Percentiles rank a stretch among this genome's conserved stretches.
phyloP scores from a whole-genome alignment of 1,284 basidiomycete genomes.

The Ceratobasidium sp. region DNA sequence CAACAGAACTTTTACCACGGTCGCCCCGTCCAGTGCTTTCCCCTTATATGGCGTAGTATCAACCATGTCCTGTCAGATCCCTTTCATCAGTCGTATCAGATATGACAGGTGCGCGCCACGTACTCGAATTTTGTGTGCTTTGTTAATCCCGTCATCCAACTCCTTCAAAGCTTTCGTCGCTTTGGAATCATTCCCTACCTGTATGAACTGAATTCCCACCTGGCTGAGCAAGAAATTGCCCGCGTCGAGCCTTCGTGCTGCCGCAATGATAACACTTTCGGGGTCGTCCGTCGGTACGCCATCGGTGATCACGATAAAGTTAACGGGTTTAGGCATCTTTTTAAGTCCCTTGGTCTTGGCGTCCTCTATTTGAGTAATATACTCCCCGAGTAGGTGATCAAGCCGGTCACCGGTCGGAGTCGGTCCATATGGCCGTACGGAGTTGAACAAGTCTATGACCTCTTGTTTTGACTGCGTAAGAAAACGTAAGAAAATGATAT shows the following conservation, averaged over 20 bases:
- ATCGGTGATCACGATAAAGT: slow-evolving; percentile 74
- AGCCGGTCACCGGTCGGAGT: slow-evolving; percentile 69
- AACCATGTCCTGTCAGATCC: slow-evolving; percentile 61
- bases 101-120: slow-evolving; percentile 37
- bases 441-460: slow-evolving; percentile 63
- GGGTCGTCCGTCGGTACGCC: slow-evolving; percentile 62
- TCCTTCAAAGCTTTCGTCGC: slow-evolving; percentile 64
- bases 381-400: slow-evolving; percentile 64
- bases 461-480: slow-evolving; percentile 44
- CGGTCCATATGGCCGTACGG: slow-evolving; percentile 62
- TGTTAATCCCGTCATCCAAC: slow-evolving; percentile 66
- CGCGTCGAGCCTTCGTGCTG: slow-evolving; percentile 55
- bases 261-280: slow-evolving; percentile 54
- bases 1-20: slow-evolving; percentile 65
- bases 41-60: slow-evolving; percentile 62
- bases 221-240: slow-evolving; percentile 55
- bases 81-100: not conserved
- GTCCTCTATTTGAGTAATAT: slow-evolving; percentile 63
- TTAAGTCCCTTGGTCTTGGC: slow-evolving; percentile 53
- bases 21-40: slow-evolving; percentile 57
- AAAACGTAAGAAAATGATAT: not conserved
- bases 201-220: slow-evolving; percentile 73
- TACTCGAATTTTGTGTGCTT: slow-evolving; percentile 58
- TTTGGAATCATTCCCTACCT: slow-evolving; percentile 65
- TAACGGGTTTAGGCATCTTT: slow-evolving; percentile 65